Evolutionary conservation across 2,329 filamentous ascomycete genomes (phyloP).

Genomic region (Amphichorda felina): DNA sequence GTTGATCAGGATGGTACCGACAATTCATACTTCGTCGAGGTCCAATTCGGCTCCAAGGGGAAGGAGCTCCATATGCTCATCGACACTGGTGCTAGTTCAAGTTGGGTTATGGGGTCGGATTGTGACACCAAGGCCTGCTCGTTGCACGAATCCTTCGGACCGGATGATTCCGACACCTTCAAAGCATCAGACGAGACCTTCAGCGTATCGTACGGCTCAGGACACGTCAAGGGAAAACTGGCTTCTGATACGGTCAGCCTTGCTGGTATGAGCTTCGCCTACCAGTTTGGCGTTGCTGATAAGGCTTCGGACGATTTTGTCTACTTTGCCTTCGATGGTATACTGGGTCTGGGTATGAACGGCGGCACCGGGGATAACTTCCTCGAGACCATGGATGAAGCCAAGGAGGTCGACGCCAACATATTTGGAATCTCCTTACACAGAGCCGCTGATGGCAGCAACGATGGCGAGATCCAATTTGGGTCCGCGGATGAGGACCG

Average conservation of each 20-base stretch:
- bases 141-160: constrained; percentile 59
- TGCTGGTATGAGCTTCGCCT: constrained; percentile 49
- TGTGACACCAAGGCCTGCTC: constrained; percentile 57
- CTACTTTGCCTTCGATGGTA: constrained; percentile 77
- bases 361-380: constrained; percentile 52
- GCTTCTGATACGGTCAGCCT: constrained; percentile 56
- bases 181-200: constrained; percentile 42
- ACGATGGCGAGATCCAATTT: constrained; percentile 68
- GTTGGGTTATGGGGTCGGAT: constrained; percentile 68
- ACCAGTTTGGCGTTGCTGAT: constrained; percentile 63
- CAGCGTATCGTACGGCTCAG: constrained; percentile 64
- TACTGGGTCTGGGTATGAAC: constrained; percentile 63
- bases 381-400: constrained; percentile 46
- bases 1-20: constrained; percentile 54
- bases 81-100: constrained; percentile 58
- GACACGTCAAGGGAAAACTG: constrained; percentile 55
- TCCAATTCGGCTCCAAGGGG: constrained; percentile 39
- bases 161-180: constrained; percentile 52
- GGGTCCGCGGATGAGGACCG: constrained; percentile 56
- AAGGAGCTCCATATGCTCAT: constrained; percentile 49
- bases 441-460: constrained; percentile 50
- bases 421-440: constrained; percentile 62
- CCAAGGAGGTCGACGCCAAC: constrained; percentile 47
- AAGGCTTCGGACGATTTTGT: constrained; percentile 63
- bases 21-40: constrained; percentile 52